Evolutionary conservation across 1,284 basidiomycete genomes (phyloP), one percentile per base, ranked within the genome.

Genomic region (Melampsora occidentalis): DNA sequence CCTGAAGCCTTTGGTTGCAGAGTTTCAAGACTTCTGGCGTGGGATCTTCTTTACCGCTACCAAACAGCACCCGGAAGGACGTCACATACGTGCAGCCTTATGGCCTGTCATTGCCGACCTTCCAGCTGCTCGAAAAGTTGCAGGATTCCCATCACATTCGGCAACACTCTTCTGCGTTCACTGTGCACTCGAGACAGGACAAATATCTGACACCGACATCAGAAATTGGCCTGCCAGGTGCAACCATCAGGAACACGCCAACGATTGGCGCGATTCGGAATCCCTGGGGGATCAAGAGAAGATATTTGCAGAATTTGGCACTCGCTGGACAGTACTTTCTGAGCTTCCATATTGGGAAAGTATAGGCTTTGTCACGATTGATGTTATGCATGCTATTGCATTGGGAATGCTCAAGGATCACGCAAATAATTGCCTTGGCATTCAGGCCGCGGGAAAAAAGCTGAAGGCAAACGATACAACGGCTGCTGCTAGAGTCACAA

Each of bases 121-220:
- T 5, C 68, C 68, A 31, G 68, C 68, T n/a, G 25, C 57, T n/a
- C n/a, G 68, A 33, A 69, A 69, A 49, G 68, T 69, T 28, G 49
- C 68, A 12, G 68, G 68, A 31, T 69, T 69, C 5, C 25, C 68
- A 18, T 57, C 5, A 5, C 61, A 63, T 22, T 6, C 61, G 18
- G 18, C 61, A 4, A 63, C 18, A 18, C 16, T 63, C 7, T 31
- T 31, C 28, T 63, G 61, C 20, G 20, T n/a, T 4, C 31, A 22
- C 33, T 63, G 61, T 35, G 39, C 25, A 35, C 25, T 69, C 28
- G 39, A 33, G 20, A 16, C n/a, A 16, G 10, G 22, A 12, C 31
- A 69, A 18, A 69, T 68, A n/a, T 25, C 25, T 28, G 46, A 42
- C 7, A 4, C 31, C 46, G 25, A 68, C 53, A 42, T 49, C 9